A percentile compares a stretch with the other conserved stretches of the same genome.
Evolutionary conservation across 1,139 yeast genomes (phyloP).

Genomic region (Saccharomyces hybrid): DNA sequence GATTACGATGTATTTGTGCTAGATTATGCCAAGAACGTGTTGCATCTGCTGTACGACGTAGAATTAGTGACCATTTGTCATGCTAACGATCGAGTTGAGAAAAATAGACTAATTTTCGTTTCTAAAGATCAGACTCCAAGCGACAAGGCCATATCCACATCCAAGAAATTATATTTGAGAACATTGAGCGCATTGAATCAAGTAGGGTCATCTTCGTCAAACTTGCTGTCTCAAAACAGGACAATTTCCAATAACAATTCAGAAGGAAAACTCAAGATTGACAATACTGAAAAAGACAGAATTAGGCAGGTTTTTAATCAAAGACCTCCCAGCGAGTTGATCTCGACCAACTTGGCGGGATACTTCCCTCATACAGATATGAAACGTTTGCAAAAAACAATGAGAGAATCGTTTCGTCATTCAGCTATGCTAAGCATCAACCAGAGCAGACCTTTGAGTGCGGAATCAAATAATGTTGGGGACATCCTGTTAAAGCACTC

Average conservation of each 20-base stretch:
- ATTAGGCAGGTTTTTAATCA: slow-evolving; percentile 68
- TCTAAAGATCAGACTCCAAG: slow-evolving; percentile 58
- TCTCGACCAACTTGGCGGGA: slow-evolving; percentile 81
- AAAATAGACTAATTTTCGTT: slow-evolving; percentile 65
- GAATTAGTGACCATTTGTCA: slow-evolving; percentile 80
- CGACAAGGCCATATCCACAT: slow-evolving; percentile 56
- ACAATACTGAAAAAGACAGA: slow-evolving; percentile 18
- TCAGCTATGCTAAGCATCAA: slow-evolving; percentile 48
- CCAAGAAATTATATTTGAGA: slow-evolving; percentile 37
- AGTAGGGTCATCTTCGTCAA: slow-evolving; percentile 6
- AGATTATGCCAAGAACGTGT: slow-evolving; percentile 36
- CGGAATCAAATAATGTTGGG: slow-evolving; percentile 41
- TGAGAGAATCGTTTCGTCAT: slow-evolving; percentile 74
- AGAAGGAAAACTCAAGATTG: not conserved
- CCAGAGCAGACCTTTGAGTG: slow-evolving; percentile 14
- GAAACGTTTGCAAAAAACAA: slow-evolving; percentile 66
- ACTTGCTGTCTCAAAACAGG: not conserved
- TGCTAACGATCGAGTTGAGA: slow-evolving; percentile 62
- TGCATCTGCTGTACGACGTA: slow-evolving; percentile 59
- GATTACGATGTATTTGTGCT: slow-evolving; percentile 45
- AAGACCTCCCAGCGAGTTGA: slow-evolving; percentile 88
- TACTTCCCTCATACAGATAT: slow-evolving; percentile 84
- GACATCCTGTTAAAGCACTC: slow-evolving; percentile 56
- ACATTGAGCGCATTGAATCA: slow-evolving; percentile 20
- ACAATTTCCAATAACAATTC: not conserved